phyloP scores from a whole-genome alignment of 2,329 filamentous ascomycete species.

The Fusarium oligoseptatum region DNA sequence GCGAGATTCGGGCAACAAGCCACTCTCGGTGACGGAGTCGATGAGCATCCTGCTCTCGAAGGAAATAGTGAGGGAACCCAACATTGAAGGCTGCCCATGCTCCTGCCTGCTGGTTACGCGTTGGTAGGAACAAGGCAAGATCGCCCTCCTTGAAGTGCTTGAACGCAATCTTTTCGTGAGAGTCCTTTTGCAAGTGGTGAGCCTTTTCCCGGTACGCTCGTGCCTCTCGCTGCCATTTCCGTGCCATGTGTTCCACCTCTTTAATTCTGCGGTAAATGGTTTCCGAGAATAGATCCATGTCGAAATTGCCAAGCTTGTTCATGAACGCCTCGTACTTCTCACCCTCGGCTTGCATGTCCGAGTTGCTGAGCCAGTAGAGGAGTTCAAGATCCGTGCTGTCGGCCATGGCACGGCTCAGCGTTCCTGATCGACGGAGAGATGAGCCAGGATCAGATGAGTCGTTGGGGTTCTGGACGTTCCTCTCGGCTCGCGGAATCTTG shows the following conservation, averaged over 20 bases:
- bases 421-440: constrained; percentile 67
- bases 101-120: constrained; percentile 91
- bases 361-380: constrained; percentile 84
- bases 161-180: constrained; percentile 96
- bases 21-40: constrained; percentile 88
- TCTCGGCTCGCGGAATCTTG: constrained; percentile 73
- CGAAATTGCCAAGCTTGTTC: constrained; percentile 80
- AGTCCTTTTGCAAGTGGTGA: constrained; percentile 83
- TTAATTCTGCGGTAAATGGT: constrained; percentile 90
- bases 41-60: constrained; percentile 92
- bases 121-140: constrained; percentile 92
- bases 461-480: constrained; percentile 66
- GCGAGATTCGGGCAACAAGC: constrained; percentile 94
- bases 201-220: constrained; percentile 89
- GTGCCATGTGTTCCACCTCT: constrained; percentile 91
- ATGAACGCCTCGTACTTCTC: constrained; percentile 83
- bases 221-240: constrained; percentile 93
- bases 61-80: constrained; percentile 95
- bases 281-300: constrained; percentile 86
- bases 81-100: constrained; percentile 99
- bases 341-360: constrained; percentile 74
- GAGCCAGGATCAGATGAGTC: constrained; percentile 69
- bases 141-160: constrained; percentile 97
- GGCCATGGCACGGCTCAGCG: constrained; percentile 66
- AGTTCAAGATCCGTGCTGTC: constrained; percentile 78